Evolutionary conservation across 2,329 filamentous ascomycete genomes (phyloP).

Genomic region (Apiospora hydei): DNA sequence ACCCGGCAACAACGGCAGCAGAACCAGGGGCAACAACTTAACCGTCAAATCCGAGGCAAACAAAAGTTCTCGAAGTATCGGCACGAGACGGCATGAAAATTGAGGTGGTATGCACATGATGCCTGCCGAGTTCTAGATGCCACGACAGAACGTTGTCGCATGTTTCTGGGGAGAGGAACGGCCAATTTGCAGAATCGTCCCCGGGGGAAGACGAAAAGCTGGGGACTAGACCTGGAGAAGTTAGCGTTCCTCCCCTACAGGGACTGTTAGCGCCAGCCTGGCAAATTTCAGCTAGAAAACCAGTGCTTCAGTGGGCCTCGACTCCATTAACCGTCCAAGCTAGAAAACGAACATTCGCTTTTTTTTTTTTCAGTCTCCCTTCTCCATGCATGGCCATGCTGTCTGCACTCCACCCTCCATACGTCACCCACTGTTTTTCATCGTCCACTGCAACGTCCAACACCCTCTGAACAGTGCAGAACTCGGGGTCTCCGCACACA

Average conservation of each 20-base stretch:
- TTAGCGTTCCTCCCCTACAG: conserved; percentile 6
- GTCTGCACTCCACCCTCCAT: not conserved
- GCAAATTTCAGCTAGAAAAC: conserved; percentile 10
- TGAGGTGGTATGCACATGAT: not conserved
- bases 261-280: conserved; percentile 8
- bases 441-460: not conserved
- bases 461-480: not conserved
- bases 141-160: not conserved
- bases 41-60: too few relatives aligned
- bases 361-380: not conserved
- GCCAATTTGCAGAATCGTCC: too few relatives aligned
- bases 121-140: not conserved
- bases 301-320: not conserved
- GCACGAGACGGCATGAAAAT: not conserved
- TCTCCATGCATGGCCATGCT: not conserved
- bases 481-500: not conserved
- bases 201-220: not conserved
- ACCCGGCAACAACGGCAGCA: not conserved
- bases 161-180: conserved; percentile 8
- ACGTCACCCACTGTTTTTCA: conserved; percentile 1
- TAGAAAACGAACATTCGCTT: conserved; percentile 11
- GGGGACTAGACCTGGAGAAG: conserved; percentile 21
- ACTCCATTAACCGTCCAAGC: not conserved
- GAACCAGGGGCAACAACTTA: not conserved
- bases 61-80: not conserved